Percentiles rank a stretch among this genome's conserved stretches.
These are phyloP conservation scores for Vanderwaltozyma tropicalis DNA, from an alignment of 805 yeast genomes.

Conservation along the genomic window DNA sequence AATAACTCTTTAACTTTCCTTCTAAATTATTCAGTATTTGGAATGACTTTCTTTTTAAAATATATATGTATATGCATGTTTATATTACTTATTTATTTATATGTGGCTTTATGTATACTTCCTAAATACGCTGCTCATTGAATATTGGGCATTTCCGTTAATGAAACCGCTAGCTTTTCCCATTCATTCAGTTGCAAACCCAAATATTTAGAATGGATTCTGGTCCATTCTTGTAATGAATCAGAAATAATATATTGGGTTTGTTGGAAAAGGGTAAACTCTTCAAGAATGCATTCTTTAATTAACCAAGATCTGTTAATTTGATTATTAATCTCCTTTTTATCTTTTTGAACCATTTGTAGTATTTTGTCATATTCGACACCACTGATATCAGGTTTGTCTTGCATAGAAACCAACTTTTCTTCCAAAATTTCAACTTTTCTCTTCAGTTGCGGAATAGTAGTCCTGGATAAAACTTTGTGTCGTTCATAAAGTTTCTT, in stretches of 20 bases:
- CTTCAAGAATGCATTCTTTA: slow-evolving; percentile 65
- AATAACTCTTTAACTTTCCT: too few relatives aligned
- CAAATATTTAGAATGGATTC: slow-evolving; percentile 46
- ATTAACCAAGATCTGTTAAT: slow-evolving; percentile 73
- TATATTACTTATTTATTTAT: too few relatives aligned
- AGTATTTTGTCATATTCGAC: slow-evolving; percentile 50
- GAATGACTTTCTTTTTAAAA: too few relatives aligned
- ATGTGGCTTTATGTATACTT: not conserved
- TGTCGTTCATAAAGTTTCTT: slow-evolving; percentile 66
- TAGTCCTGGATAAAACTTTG: slow-evolving; percentile 41
- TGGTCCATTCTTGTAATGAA: slow-evolving; percentile 67
- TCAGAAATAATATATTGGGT: slow-evolving; percentile 68
- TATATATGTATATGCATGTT: too few relatives aligned
- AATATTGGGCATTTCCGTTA: slow-evolving; percentile 41
- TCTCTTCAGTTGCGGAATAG: slow-evolving; percentile 36
- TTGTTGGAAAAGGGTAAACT: slow-evolving; percentile 67
- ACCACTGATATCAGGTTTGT: slow-evolving; percentile 62
- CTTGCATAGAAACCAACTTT: slow-evolving; percentile 43
- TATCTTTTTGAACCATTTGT: slow-evolving; percentile 48
- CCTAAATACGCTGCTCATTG: not conserved
- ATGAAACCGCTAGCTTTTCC: slow-evolving; percentile 33
- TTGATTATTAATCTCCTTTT: slow-evolving; percentile 48
- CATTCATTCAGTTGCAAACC: slow-evolving; percentile 49
- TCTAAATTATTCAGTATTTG: too few relatives aligned
- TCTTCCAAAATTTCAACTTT: slow-evolving; percentile 43